A percentile compares a stretch with the other conserved stretches of the same genome.
Evolutionary conservation across 306 rosid genomes (phyloP).

Genomic region (Inga oerstediana): DNA sequence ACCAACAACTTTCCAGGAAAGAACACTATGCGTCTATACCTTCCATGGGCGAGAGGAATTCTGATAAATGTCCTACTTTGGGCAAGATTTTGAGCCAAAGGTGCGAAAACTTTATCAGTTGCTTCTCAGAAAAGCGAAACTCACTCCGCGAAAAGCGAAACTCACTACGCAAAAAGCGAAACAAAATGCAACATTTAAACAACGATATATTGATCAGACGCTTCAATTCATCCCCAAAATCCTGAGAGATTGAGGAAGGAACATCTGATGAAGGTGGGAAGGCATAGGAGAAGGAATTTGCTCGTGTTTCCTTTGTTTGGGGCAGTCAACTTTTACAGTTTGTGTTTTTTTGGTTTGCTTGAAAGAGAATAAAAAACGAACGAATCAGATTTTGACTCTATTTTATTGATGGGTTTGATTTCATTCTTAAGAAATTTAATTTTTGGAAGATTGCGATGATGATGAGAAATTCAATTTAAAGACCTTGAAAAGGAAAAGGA

Average conservation of each 20-base stretch:
- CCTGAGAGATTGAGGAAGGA: neutral
- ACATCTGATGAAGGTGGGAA: constrained; percentile 11
- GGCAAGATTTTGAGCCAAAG: constrained; percentile 18
- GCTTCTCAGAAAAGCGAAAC: constrained; percentile 33
- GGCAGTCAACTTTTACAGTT: constrained; percentile 38
- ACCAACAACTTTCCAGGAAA: constrained; percentile 5
- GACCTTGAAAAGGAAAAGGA: neutral
- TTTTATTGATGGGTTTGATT: neutral
- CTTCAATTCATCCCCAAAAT: constrained; percentile 26
- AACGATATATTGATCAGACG: constrained; percentile 12
- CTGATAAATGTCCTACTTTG: constrained; percentile 21
- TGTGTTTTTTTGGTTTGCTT: neutral
- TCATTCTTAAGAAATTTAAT: neutral
- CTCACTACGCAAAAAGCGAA: constrained; percentile 38
- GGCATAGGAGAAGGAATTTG: neutral
- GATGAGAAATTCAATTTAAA: neutral
- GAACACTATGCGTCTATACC: constrained; percentile 47
- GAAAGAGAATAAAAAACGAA: neutral
- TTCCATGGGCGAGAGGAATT: constrained; percentile 56
- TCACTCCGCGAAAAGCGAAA: constrained; percentile 38
- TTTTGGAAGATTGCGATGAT: neutral
- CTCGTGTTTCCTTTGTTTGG: constrained; percentile 24
- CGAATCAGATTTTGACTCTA: constrained; percentile 30
- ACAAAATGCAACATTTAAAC: constrained; percentile 7
- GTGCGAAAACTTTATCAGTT: neutral